Base-by-base conservation (phyloP, 768 basidiomycete species). In the Neoboletus magnificus region DNA sequence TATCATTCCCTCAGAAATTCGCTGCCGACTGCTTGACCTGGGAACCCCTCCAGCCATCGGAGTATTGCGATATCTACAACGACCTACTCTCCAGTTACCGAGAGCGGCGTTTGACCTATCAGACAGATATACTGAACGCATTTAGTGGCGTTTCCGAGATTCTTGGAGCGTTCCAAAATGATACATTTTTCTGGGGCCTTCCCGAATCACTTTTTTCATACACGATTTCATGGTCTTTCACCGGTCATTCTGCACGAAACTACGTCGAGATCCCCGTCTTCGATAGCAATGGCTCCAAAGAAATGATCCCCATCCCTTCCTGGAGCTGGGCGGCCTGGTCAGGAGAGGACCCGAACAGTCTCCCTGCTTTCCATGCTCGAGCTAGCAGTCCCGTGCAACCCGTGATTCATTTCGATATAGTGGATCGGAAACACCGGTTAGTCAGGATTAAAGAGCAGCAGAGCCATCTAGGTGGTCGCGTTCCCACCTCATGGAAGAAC, bases 281-380 rank as follows among this genome's bases (percentile, higher is more conserved):
- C n/a, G 13, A 47, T 5, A 29, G 9, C 20, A 18, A 62, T 2
- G 61, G 60, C 11, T 42, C 51, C 1, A 45, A 43, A 37, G 11
- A 55, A n/a, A 50, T 41, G 44, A 32, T 57, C 1, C 40, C 52
- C 3, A 33, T 63, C 2, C 62, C 62, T 33, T 64, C 62, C 6
- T 63, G 62, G 62, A 63, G 62, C 29, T 63, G 62, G 62, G 37
- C 43, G 2, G 55, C 55, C 11, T 56, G 55, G 55, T 62, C 54
- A 25, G 51, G 35, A 12, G 16, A 41, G 33, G 29, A 50, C 18
- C 23, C 32, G 4, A 3, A 8, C 2, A 29, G 16, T 9, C 32
- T 4, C 2, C 25, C 16, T n/a, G 1, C 11, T 25, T 40, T 50
- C 30, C 13, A 8, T 5, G 22, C 1, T 1, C 15, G 43, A 5